Percentiles rank a stretch among this genome's conserved stretches.
Evolutionary conservation across 371 early-diverging fungal genomes (phyloP).

Genomic region (Mortierella sp.): DNA sequence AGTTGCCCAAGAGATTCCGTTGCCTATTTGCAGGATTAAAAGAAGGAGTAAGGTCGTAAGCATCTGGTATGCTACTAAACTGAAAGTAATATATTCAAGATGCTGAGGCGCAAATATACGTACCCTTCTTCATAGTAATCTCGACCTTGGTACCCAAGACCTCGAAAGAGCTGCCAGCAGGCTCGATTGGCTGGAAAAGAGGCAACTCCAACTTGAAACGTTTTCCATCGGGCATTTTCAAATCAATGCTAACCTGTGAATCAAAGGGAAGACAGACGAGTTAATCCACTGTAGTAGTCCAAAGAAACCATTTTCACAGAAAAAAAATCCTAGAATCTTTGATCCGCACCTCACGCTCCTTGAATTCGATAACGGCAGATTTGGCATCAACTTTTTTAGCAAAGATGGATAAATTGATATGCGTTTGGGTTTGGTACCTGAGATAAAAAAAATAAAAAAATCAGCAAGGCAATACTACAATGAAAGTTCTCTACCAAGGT

Average conservation of each 20-base stretch:
- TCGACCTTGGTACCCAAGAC: constrained; percentile 91
- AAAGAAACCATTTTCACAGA: neutral
- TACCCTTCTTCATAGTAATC: constrained; percentile 82
- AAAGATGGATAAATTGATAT: constrained; percentile 90
- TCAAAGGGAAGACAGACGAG: neutral
- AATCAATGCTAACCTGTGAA: constrained; percentile 61
- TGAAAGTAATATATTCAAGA: neutral
- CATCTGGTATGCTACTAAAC: neutral
- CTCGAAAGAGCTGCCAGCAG: constrained; percentile 74
- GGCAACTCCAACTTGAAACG: constrained; percentile 69
- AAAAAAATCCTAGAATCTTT: neutral
- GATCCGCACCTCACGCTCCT: constrained; percentile 44
- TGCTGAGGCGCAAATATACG: neutral
- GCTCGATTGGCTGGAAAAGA: constrained; percentile 82
- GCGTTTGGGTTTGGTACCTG: constrained; percentile 87
- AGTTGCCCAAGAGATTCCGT: constrained; percentile 90
- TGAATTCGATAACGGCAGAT: constrained; percentile 76
- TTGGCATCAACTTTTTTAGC: constrained; percentile 89
- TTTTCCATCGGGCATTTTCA: constrained; percentile 72
- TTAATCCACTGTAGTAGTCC: neutral
- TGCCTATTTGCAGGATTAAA: constrained; percentile 51
- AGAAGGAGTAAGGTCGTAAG: neutral
- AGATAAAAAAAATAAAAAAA: neutral
- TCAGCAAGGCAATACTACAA: neutral
- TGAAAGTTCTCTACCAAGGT: neutral